Evolutionary conservation across 2,329 filamentous ascomycete genomes (phyloP).

Genomic region (Cordyceps cateniannulata): DNA sequence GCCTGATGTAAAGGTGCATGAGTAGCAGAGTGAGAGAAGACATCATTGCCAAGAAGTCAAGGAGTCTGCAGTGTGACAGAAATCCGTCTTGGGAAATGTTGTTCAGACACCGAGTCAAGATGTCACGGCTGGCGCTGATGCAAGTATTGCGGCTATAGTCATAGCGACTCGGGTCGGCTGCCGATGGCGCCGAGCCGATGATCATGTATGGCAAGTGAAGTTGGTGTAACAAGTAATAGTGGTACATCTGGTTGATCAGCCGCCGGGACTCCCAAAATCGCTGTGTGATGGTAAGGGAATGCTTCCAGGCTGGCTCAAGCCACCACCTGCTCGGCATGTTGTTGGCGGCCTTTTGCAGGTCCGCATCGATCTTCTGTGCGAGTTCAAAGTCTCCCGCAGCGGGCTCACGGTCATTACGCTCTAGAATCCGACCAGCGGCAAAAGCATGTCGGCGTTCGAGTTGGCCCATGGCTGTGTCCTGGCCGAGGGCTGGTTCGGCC

Average conservation of each 20-base stretch:
- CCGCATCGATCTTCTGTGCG: constrained; percentile 26
- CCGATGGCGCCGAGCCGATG: constrained; percentile 12
- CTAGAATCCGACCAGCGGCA: constrained; percentile 29
- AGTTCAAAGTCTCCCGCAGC: constrained; percentile 17
- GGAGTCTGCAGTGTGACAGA: constrained; percentile 25
- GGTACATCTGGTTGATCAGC: constrained; percentile 28
- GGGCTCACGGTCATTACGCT: constrained; percentile 26
- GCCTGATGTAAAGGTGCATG: constrained; percentile 26
- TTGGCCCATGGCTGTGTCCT: constrained; percentile 21
- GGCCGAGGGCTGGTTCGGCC: constrained; percentile 14
- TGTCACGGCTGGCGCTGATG: constrained; percentile 32
- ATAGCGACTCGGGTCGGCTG: constrained; percentile 15
- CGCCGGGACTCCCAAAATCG: constrained; percentile 15
- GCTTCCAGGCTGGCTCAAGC: constrained; percentile 22
- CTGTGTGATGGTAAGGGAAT: constrained; percentile 10
- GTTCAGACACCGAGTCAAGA: constrained; percentile 29
- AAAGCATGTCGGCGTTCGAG: constrained; percentile 27
- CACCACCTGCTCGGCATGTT: constrained; percentile 31
- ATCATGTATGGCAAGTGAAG: constrained; percentile 36
- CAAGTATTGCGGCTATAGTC: constrained; percentile 30
- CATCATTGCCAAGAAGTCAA: constrained; percentile 33
- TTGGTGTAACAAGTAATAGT: constrained; percentile 32
- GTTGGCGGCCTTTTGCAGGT: constrained; percentile 25
- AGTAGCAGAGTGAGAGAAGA: constrained; percentile 32
- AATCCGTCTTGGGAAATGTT: constrained; percentile 25